Conservation (phyloP, 495 filamentous ascomycete genomes). For the Talaromyces trachyspermus region DNA sequence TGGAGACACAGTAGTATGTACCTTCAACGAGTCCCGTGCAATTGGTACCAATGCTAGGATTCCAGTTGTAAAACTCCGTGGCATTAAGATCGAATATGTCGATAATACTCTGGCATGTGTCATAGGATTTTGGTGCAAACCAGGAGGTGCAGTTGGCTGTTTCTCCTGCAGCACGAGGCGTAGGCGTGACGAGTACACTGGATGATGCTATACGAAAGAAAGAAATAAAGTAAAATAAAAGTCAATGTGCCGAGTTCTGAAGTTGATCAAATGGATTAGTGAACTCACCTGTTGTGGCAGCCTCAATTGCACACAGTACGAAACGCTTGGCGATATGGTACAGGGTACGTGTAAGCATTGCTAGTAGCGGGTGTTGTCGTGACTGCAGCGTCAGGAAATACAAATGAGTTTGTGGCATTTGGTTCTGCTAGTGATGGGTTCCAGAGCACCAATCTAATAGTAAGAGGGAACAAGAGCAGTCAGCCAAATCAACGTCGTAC, state of each 20-base stretch:
- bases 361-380: background rate
- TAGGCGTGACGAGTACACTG: slow-evolving; percentile 10
- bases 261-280: background rate
- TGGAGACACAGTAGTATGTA: background rate
- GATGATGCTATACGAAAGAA: background rate
- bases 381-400: background rate
- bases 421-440: background rate
- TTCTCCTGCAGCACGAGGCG: slow-evolving; percentile 12
- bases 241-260: background rate
- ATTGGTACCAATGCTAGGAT: slow-evolving; percentile 11
- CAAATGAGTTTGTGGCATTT: background rate
- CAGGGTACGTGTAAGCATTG: background rate
- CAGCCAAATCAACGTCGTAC: background rate
- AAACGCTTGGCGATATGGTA: background rate
- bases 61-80: slow-evolving; percentile 17
- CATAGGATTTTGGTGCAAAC: slow-evolving; percentile 1
- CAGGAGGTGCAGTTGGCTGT: slow-evolving; percentile 15
- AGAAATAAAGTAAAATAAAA: background rate
- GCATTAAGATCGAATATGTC: slow-evolving; percentile 13
- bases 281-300: background rate
- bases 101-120: slow-evolving; percentile 15
- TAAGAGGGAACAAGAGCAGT: background rate
- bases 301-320: background rate
- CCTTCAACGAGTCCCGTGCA: slow-evolving; percentile 13
- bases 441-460: slow-evolving; percentile 1